phyloP scores from a whole-genome alignment of 192 early-diverging fungal genomes.

The Podila minutissima region DNA sequence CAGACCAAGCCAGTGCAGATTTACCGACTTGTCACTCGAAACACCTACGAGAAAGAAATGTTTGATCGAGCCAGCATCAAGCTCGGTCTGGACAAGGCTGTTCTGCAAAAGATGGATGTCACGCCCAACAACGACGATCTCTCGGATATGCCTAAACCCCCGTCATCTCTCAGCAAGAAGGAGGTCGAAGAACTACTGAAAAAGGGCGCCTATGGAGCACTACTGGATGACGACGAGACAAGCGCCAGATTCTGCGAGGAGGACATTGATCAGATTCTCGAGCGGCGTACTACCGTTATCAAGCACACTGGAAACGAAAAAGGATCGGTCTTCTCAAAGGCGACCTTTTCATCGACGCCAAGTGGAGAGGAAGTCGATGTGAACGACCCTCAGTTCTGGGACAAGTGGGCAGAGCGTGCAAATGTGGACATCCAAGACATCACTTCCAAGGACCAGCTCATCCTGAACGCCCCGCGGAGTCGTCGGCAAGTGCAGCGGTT shows the following conservation, averaged over 20 bases:
- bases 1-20: slow-evolving; percentile 87
- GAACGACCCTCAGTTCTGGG: slow-evolving; percentile 91
- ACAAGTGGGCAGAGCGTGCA: slow-evolving; percentile 84
- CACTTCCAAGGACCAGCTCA: slow-evolving; percentile 67
- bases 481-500: slow-evolving; percentile 70
- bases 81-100: slow-evolving; percentile 81
- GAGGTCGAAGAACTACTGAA: slow-evolving; percentile 88
- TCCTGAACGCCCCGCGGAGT: slow-evolving; percentile 73
- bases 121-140: slow-evolving; percentile 51
- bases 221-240: slow-evolving; percentile 82
- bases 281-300: slow-evolving; percentile 80
- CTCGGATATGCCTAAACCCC: slow-evolving; percentile 56
- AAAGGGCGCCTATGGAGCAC: slow-evolving; percentile 90
- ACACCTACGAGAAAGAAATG: slow-evolving; percentile 91
- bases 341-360: slow-evolving; percentile 68
- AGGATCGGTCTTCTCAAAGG: slow-evolving; percentile 89
- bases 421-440: slow-evolving; percentile 71
- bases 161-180: slow-evolving; percentile 71
- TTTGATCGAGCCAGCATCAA: slow-evolving; percentile 91
- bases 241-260: slow-evolving; percentile 76
- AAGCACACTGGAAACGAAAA: slow-evolving; percentile 74
- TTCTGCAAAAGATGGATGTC: slow-evolving; percentile 79
- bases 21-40: slow-evolving; percentile 79
- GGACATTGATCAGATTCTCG: slow-evolving; percentile 83
- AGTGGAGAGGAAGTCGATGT: slow-evolving; percentile 71